These are phyloP conservation scores for Hypomontagnella submonticulosa DNA, from an alignment of 495 filamentous ascomycete species.

Conservation along the genomic window DNA sequence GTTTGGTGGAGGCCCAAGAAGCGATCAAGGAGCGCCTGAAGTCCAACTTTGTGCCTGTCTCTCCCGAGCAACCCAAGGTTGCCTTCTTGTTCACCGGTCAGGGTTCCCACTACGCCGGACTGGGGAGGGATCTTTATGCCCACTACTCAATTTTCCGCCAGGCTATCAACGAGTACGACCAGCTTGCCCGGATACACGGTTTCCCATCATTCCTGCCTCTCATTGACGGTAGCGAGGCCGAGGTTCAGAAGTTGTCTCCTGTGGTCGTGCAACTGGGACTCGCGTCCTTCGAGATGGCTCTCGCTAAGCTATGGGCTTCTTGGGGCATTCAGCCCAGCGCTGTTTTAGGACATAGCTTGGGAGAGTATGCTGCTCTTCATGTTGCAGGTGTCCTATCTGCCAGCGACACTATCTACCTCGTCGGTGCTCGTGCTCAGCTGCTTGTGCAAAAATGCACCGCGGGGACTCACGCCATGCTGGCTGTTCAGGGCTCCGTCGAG, in stretches of 20 bases:
- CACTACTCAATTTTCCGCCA: constrained; percentile 73
- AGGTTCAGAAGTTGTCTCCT: constrained; percentile 71
- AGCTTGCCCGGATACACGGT: constrained; percentile 73
- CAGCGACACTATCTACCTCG: constrained; percentile 82
- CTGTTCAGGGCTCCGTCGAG: constrained; percentile 60
- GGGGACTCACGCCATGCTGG: constrained; percentile 77
- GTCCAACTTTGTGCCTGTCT: constrained; percentile 60
- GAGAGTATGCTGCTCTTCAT: constrained; percentile 89
- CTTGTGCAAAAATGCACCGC: constrained; percentile 75
- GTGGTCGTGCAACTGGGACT: constrained; percentile 82
- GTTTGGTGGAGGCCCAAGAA: constrained; percentile 56
- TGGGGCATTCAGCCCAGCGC: constrained; percentile 80
- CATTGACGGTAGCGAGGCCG: constrained; percentile 69
- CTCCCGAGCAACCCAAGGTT: constrained; percentile 63
- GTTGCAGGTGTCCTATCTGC: constrained; percentile 82
- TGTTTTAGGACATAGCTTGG: constrained; percentile 86
- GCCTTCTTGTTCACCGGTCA: constrained; percentile 79
- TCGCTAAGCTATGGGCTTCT: constrained; percentile 81
- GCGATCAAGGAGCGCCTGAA: constrained; percentile 56
- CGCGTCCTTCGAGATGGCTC: constrained; percentile 84
- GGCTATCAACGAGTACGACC: constrained; percentile 75
- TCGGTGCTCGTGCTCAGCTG: constrained; percentile 81
- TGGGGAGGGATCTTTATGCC: constrained; percentile 77
- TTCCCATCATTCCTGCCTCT: constrained; percentile 75
- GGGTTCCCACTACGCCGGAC: constrained; percentile 71